Evolutionary conservation across 1,284 basidiomycete species (phyloP).

Genomic region (Clitocybe nebularis): DNA sequence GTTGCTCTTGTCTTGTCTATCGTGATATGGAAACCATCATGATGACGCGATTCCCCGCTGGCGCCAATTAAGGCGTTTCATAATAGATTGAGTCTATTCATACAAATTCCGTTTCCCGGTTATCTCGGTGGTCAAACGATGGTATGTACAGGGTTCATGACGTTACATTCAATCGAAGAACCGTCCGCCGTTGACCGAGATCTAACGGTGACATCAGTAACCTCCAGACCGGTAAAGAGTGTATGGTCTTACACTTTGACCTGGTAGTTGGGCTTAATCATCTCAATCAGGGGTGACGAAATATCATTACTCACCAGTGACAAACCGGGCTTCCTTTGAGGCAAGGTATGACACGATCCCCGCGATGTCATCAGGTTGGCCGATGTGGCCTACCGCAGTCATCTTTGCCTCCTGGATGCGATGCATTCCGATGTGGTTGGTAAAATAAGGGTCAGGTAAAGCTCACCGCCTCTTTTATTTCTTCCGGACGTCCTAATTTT

Average conservation of each 20-base stretch:
- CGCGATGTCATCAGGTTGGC: slow-evolving; percentile 21
- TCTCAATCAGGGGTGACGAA: background rate
- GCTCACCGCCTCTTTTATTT: background rate
- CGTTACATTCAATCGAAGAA: too few species aligned
- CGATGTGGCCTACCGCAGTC: slow-evolving; percentile 15
- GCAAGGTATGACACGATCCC: slow-evolving; percentile 24
- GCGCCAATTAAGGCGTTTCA: too few species aligned
- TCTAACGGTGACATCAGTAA: slow-evolving; percentile 1
- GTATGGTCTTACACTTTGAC: slow-evolving; percentile 12
- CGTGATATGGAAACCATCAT: too few species aligned
- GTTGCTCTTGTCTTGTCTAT: too few species aligned
- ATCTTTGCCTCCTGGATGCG: slow-evolving; percentile 7
- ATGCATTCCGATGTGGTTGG: slow-evolving; percentile 2
- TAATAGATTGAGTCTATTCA: too few species aligned
- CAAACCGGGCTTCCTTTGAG: slow-evolving; percentile 19
- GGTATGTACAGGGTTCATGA: too few species aligned
- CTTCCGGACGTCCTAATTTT: slow-evolving; percentile 1
- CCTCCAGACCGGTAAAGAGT: background rate
- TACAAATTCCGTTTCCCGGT: too few species aligned
- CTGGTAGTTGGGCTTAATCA: slow-evolving; percentile 4
- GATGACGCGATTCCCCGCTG: too few species aligned
- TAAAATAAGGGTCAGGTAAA: background rate
- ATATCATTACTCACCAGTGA: slow-evolving; percentile 11
- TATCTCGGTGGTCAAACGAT: too few species aligned
- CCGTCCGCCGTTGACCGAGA: slow-evolving; percentile 16